phyloP scores from a whole-genome alignment of 2,329 filamentous ascomycete species.

The Pyrenophora tritici-repentis region DNA sequence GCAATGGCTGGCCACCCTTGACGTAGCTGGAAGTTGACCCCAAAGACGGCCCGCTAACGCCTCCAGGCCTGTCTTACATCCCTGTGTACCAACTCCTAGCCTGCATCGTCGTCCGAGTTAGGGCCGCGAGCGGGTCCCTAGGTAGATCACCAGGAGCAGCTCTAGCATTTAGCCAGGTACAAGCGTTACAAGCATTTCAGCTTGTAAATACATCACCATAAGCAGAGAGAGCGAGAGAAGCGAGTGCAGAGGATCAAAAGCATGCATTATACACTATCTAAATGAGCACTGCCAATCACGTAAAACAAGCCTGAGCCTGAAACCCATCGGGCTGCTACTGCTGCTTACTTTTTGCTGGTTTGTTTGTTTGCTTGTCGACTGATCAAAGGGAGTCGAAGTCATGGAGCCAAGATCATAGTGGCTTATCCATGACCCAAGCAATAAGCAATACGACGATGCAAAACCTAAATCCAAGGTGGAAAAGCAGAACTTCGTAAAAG shows the following conservation, averaged over 20 bases:
- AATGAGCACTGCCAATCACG: too few species aligned
- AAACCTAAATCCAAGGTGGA: too few species aligned
- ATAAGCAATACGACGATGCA: too few species aligned
- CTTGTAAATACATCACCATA: too few species aligned
- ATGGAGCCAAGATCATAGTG: neutral
- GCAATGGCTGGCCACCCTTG: conserved; percentile 7
- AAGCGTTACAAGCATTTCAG: conserved; percentile 1
- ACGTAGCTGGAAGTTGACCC: neutral
- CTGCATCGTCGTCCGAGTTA: conserved; percentile 4
- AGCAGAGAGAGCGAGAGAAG: too few species aligned
- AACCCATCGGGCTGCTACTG: too few species aligned
- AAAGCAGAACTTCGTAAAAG: too few species aligned
- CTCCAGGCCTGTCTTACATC: conserved; percentile 1
- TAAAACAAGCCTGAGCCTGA: too few species aligned
- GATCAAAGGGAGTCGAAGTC: conserved; percentile 6
- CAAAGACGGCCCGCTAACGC: conserved; percentile 2
- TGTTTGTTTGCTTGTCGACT: neutral
- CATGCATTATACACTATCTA: too few species aligned
- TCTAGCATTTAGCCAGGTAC: conserved; percentile 7
- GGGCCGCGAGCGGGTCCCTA: conserved; percentile 1
- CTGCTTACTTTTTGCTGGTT: neutral
- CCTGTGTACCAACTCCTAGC: neutral
- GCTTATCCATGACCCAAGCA: neutral
- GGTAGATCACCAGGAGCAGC: conserved; percentile 6
- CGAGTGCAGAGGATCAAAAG: too few species aligned